phyloP scores from a whole-genome alignment of 371 early-diverging fungal species.

The Mucor circinelloides region DNA sequence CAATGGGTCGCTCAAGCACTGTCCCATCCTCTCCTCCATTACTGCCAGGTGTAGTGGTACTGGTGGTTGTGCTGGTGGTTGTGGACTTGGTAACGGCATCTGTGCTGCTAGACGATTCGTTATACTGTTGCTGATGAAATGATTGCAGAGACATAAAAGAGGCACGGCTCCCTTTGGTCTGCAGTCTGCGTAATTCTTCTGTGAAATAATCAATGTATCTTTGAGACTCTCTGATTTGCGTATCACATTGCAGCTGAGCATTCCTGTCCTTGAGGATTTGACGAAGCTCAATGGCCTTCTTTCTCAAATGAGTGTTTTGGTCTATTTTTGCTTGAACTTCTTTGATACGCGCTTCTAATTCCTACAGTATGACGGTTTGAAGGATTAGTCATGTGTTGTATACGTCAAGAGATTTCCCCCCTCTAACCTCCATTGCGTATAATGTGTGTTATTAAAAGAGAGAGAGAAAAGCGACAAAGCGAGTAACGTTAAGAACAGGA shows the following conservation, averaged over 20 bases:
- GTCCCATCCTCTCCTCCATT: neutral
- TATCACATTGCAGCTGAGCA: conserved; percentile 75
- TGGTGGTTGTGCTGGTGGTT: neutral
- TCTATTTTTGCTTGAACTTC: conserved; percentile 60
- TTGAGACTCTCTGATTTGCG: conserved; percentile 74
- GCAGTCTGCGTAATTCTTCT: conserved; percentile 56
- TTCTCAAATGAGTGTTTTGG: conserved; percentile 63
- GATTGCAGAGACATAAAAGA: conserved; percentile 14
- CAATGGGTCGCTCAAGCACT: neutral
- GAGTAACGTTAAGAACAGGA: neutral
- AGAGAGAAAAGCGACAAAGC: neutral
- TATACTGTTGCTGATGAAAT: neutral
- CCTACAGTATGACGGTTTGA: neutral
- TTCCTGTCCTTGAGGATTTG: conserved; percentile 61
- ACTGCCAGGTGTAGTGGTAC: neutral
- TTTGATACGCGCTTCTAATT: conserved; percentile 36
- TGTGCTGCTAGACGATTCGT: neutral
- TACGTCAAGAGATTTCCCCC: neutral
- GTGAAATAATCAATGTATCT: conserved; percentile 80
- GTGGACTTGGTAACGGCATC: neutral
- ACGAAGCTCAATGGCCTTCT: conserved; percentile 72
- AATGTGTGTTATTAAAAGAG: neutral
- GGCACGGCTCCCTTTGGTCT: conserved; percentile 22
- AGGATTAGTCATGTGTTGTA: neutral
- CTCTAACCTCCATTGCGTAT: neutral